Conservation (phyloP, 2,329 filamentous ascomycete species). For the Fusarium secorum region DNA sequence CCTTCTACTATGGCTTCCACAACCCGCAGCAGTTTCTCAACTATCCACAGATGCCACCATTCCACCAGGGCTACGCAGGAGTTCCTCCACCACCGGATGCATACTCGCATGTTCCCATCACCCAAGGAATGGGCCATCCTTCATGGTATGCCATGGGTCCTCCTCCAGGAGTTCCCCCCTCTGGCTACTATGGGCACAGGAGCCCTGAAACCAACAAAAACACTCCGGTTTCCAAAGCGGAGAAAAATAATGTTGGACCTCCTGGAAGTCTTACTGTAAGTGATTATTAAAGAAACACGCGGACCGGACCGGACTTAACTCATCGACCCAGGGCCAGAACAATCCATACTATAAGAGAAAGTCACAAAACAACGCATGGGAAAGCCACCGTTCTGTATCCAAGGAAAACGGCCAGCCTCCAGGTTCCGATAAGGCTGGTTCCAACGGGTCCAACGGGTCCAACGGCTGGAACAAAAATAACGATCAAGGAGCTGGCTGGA, state of each 20-base stretch:
- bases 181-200: conserved; percentile 3
- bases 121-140: conserved; percentile 42
- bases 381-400: conserved; percentile 22
- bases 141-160: conserved; percentile 35
- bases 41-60: conserved; percentile 31
- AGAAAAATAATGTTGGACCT: conserved; percentile 46
- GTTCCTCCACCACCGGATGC: conserved; percentile 22
- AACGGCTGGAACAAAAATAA: conserved; percentile 26
- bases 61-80: conserved; percentile 11
- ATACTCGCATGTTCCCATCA: conserved; percentile 42
- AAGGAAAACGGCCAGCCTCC: conserved; percentile 6
- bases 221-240: conserved; percentile 28
- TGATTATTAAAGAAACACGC: not conserved
- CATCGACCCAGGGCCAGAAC: conserved; percentile 8
- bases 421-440: conserved; percentile 20
- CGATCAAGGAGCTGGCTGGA: conserved; percentile 3
- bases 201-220: conserved; percentile 12
- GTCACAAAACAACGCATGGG: conserved; percentile 30
- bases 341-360: conserved; percentile 42
- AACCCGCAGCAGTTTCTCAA: conserved; percentile 32
- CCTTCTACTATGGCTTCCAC: conserved; percentile 53
- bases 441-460: conserved; percentile 26
- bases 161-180: conserved; percentile 24
- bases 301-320: conserved; percentile 10
- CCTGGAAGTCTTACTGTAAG: conserved; percentile 29